Conservation (phyloP, 192 early-diverging fungal genomes). For the Gaertneriomyces sp. region DNA sequence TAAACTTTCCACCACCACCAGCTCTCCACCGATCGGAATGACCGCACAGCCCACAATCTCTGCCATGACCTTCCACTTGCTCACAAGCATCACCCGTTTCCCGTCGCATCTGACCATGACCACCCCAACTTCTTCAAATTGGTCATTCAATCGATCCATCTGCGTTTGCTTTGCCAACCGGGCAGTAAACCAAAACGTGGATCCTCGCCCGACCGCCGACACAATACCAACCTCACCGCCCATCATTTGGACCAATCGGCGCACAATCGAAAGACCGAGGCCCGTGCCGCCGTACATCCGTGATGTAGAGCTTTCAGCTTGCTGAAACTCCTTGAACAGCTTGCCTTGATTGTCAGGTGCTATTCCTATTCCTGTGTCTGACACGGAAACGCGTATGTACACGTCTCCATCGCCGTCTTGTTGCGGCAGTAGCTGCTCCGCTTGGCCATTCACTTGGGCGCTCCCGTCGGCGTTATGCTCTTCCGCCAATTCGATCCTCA, state of each 20-base stretch:
- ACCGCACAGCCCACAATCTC: constrained; percentile 16
- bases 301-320: constrained; percentile 56
- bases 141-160: neutral
- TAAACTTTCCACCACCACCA: neutral
- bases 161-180: neutral
- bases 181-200: constrained; percentile 72
- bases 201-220: constrained; percentile 67
- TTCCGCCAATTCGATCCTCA: constrained; percentile 1
- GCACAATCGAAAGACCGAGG: constrained; percentile 76
- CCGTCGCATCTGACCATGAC: neutral
- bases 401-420: constrained; percentile 38
- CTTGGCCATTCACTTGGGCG: neutral
- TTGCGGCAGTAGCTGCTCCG: neutral
- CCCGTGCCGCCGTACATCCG: constrained; percentile 79
- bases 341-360: constrained; percentile 68
- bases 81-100: constrained; percentile 16
- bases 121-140: neutral
- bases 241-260: constrained; percentile 69
- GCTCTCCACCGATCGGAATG: neutral
- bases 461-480: neutral
- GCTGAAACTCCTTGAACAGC: constrained; percentile 79
- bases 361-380: constrained; percentile 84
- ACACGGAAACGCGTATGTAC: constrained; percentile 65
- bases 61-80: constrained; percentile 15
- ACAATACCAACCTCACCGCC: constrained; percentile 78